phyloP scores from a whole-genome alignment of 495 filamentous ascomycete species.

The Polyplosphaeria fusca region DNA sequence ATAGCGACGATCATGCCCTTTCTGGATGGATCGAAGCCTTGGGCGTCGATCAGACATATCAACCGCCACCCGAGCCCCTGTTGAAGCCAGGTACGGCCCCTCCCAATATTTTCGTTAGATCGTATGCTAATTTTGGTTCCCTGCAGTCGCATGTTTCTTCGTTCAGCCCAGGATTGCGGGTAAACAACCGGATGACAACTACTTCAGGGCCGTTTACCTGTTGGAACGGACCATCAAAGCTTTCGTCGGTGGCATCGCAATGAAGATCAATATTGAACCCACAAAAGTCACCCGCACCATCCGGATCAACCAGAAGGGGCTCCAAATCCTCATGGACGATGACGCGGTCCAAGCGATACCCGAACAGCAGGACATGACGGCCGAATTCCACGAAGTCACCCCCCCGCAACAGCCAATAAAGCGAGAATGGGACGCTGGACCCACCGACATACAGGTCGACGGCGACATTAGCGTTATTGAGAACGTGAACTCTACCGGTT shows the following conservation, averaged over 20 bases:
- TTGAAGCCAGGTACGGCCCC: slow-evolving; percentile 62
- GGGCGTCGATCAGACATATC: slow-evolving; percentile 81
- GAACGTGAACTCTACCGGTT: slow-evolving; percentile 38
- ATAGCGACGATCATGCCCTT: slow-evolving; percentile 46
- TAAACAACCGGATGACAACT: slow-evolving; percentile 55
- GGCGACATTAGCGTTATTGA: slow-evolving; percentile 39
- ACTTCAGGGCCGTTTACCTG: slow-evolving; percentile 85
- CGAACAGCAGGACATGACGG: slow-evolving; percentile 88
- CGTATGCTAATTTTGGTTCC: slow-evolving; percentile 29
- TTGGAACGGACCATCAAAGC: slow-evolving; percentile 69
- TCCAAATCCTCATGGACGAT: slow-evolving; percentile 86
- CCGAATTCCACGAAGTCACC: slow-evolving; percentile 53
- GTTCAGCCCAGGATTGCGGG: slow-evolving; percentile 58
- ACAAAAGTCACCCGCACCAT: slow-evolving; percentile 64
- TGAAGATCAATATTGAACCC: slow-evolving; percentile 76
- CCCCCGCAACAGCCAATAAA: slow-evolving; percentile 32
- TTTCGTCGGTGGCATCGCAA: slow-evolving; percentile 65
- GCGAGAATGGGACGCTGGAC: slow-evolving; percentile 44
- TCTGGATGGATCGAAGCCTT: slow-evolving; percentile 87
- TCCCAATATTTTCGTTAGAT: slow-evolving; percentile 1
- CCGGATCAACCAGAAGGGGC: slow-evolving; percentile 64
- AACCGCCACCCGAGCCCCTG: slow-evolving; percentile 68
- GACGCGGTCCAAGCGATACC: slow-evolving; percentile 81
- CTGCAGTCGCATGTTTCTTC: slow-evolving; percentile 81
- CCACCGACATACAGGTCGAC: slow-evolving; percentile 44